Base-by-base conservation (phyloP, 1,284 basidiomycete genomes). In the Ganoderma sinense region DNA sequence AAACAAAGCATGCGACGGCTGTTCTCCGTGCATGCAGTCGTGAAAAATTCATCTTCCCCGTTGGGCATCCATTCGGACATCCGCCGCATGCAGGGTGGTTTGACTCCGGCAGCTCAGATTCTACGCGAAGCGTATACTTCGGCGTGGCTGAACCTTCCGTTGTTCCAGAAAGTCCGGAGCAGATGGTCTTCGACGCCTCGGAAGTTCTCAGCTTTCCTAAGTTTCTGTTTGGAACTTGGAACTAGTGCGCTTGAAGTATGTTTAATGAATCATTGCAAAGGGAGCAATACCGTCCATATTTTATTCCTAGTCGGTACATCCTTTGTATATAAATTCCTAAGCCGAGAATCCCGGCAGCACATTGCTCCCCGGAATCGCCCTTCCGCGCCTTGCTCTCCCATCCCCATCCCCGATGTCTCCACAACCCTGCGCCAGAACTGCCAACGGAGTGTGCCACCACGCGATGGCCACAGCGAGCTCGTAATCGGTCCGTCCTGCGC, bases 181-280 rank as follows among this genome's bases (percentile, higher is more conserved):
- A 58, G 56, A 31, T 36, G 31, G 56, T 7, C 6, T 60, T 60
- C 58, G 33, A 48, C 45, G 10, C n/a, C 45, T 48, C 45, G 45
- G 45, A 23, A 10, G 8, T 48, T 48, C 45, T 48, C n/a, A 10
- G n/a, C 45, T 23, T 60, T 48, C 45, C n/a, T 4, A 10, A 8
- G n/a, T 23, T 60, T 60, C 58, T 40, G n/a, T 60, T 26, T 39
- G 58, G 58, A 60, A 60, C 33, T 26, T 39, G 58, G 58, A 60
- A 60, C 33, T n/a, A 13, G n/a, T 26, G 45, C 45, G 8, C 45
- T 48, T 23, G 45, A 8, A 48, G 45, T 3, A 55, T 14, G 39
- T 60, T 39, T 39, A 41, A 41, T 60, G 36, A 23, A 40, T 60
- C 36, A 39, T 11, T 6, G 36, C n/a, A 60, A 39, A 26, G 31